phyloP scores from a whole-genome alignment of 768 basidiomycete species.

The Fibroporia radiculosa region DNA sequence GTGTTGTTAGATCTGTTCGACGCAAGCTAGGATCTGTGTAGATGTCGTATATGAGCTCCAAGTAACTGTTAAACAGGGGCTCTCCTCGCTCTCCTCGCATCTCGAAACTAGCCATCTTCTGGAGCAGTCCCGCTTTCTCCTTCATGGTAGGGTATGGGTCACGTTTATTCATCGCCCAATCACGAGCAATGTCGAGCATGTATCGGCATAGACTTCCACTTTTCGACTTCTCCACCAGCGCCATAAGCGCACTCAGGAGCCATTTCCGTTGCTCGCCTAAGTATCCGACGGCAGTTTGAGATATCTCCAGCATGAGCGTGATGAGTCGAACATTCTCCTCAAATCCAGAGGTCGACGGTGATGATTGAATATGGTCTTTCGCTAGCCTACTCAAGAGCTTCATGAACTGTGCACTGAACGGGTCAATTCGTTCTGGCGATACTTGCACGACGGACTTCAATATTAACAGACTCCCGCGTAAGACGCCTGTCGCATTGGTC shows the following conservation, averaged over 20 bases:
- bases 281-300: slow-evolving; percentile 68
- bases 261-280: slow-evolving; percentile 83
- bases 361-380: slow-evolving; percentile 75
- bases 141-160: slow-evolving; percentile 89
- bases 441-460: slow-evolving; percentile 78
- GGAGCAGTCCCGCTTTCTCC: slow-evolving; percentile 85
- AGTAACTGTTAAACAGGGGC: slow-evolving; percentile 71
- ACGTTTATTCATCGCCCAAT: slow-evolving; percentile 84
- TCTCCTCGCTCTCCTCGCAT: slow-evolving; percentile 73
- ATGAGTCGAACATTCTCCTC: slow-evolving; percentile 59
- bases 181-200: slow-evolving; percentile 76
- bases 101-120: slow-evolving; percentile 85
- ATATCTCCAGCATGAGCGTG: slow-evolving; percentile 80
- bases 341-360: slow-evolving; percentile 38
- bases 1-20: slow-evolving; percentile 87
- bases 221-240: slow-evolving; percentile 86
- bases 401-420: slow-evolving; percentile 67
- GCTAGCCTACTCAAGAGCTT: slow-evolving; percentile 79
- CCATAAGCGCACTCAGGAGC: slow-evolving; percentile 68
- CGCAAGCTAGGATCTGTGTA: slow-evolving; percentile 83
- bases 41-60: slow-evolving; percentile 89
- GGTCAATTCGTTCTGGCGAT: slow-evolving; percentile 76
- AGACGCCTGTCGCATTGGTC: slow-evolving; percentile 22
- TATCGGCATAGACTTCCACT: slow-evolving; percentile 71
- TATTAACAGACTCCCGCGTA: slow-evolving; percentile 81